Evolutionary conservation across 345 rosid species (phyloP).

Genomic region (Lepidium sativum): DNA sequence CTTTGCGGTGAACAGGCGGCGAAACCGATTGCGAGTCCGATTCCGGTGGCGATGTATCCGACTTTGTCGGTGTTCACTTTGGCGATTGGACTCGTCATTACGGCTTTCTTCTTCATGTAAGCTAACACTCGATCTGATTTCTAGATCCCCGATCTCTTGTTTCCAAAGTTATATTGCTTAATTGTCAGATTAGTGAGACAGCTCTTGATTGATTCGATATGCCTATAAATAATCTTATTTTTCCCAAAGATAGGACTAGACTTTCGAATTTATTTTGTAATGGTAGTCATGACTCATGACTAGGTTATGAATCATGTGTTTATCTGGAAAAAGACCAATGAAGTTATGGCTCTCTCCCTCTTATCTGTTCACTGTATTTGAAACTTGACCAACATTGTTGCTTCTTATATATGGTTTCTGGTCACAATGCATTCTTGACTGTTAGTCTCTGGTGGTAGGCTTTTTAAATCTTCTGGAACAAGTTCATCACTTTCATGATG

Average conservation of each 20-base stretch:
- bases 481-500: neutral
- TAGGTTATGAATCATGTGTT: neutral
- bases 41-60: slow-evolving; percentile 64
- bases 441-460: neutral
- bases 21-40: slow-evolving; percentile 66
- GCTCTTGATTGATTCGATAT: neutral
- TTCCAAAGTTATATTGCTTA: neutral
- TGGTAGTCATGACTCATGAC: slow-evolving; percentile 1
- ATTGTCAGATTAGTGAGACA: neutral
- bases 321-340: neutral
- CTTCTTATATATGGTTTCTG: neutral
- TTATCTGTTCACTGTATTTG: neutral
- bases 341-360: neutral
- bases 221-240: neutral
- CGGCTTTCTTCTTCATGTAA: slow-evolving; percentile 87
- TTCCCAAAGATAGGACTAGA: neutral
- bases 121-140: slow-evolving; percentile 26
- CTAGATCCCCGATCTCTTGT: neutral
- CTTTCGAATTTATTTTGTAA: neutral
- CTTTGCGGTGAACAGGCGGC: slow-evolving; percentile 41
- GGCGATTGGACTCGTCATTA: slow-evolving; percentile 58
- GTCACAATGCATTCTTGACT: neutral
- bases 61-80: slow-evolving; percentile 51
- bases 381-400: slow-evolving; percentile 8
- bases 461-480: neutral